Base-by-base conservation (phyloP, 305 asterid species). In the Lippia alba region DNA sequence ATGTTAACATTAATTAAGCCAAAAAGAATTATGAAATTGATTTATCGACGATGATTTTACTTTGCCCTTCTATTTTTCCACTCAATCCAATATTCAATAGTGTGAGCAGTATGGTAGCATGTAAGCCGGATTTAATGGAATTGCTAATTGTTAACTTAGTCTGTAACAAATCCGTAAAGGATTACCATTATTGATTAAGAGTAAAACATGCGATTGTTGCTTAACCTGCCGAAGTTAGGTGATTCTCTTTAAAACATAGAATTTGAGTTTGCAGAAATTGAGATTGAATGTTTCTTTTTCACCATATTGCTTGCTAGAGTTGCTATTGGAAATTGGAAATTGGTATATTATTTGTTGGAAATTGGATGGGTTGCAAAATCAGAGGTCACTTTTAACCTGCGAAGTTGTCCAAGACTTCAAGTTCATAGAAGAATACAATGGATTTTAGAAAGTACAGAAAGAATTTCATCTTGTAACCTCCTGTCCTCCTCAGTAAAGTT, bases 71-170 rank as follows among this genome's bases (percentile, higher is more conserved):
- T 48, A 14, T 39, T 40, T 17, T 16, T 49, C n/a, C n/a, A 53
- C 51, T 41, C 8, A 51, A 39, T 20, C 58, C 19, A 34, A 14
- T 39, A 64, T 45, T 44, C 69, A 46, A 24, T 24, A 19, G 16
- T 45, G 45, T 64, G 57, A 64, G 56, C 20, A 24, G 34, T 55
- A 19, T 55, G 4, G 59, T 66, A 63, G 50, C 53, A 12, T 64
- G 5, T 45, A 30, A 54, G 24, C 5, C 16, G 16, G 70, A 49
- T 44, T 44, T n/a, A n/a, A n/a, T n/a, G n/a, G n/a, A n/a, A n/a
- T n/a, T n/a, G n/a, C n/a, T n/a, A n/a, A n/a, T n/a, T n/a, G n/a
- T n/a, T n/a, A n/a, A n/a, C n/a, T n/a, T n/a, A n/a, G n/a, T n/a
- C n/a, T n/a, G n/a, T n/a, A n/a, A n/a, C n/a, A n/a, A n/a, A n/a